Evolutionary conservation across 106 monocot genomes (phyloP).

Genomic region (Apostasia shenzhenica): DNA sequence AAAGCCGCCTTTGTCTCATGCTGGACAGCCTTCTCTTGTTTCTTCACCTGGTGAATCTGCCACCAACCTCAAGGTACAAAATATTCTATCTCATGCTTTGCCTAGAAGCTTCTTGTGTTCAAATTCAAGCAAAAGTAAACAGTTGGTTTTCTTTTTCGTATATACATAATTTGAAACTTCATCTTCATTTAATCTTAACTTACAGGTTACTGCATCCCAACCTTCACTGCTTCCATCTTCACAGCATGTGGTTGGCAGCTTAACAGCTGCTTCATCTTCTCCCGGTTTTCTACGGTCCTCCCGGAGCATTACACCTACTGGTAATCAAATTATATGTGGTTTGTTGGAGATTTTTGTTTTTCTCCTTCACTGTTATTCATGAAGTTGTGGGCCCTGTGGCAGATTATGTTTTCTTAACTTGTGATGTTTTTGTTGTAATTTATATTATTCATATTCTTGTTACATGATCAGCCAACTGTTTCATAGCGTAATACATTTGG

Average conservation of each 20-base stretch:
- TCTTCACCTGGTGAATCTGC: constrained; percentile 45
- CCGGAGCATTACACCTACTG: constrained; percentile 43
- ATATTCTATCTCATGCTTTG: background rate
- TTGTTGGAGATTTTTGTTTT: background rate
- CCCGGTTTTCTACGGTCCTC: constrained; percentile 55
- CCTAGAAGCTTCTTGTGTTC: too few relatives aligned
- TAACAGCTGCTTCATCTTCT: constrained; percentile 42
- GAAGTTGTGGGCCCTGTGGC: background rate
- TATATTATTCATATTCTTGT: background rate
- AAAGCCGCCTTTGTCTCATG: constrained; percentile 23
- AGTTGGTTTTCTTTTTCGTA: too few relatives aligned
- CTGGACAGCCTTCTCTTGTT: constrained; percentile 28
- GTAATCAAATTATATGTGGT: constrained; percentile 21
- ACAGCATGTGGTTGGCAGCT: constrained; percentile 31
- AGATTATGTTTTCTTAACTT: background rate
- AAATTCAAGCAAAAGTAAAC: too few relatives aligned
- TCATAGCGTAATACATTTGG: too few relatives aligned
- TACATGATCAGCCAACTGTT: too few relatives aligned
- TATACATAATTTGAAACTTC: background rate
- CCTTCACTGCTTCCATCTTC: constrained; percentile 26
- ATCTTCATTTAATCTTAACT: background rate
- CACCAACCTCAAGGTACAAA: constrained; percentile 51
- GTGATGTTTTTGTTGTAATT: background rate
- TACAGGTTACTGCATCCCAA: constrained; percentile 4
- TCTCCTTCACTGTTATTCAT: background rate